A percentile compares a stretch with the other conserved stretches of the same genome.
These are phyloP conservation scores for Neophaeococcomyces aloes DNA, from an alignment of 2,329 filamentous ascomycete genomes.

Conservation along the genomic window DNA sequence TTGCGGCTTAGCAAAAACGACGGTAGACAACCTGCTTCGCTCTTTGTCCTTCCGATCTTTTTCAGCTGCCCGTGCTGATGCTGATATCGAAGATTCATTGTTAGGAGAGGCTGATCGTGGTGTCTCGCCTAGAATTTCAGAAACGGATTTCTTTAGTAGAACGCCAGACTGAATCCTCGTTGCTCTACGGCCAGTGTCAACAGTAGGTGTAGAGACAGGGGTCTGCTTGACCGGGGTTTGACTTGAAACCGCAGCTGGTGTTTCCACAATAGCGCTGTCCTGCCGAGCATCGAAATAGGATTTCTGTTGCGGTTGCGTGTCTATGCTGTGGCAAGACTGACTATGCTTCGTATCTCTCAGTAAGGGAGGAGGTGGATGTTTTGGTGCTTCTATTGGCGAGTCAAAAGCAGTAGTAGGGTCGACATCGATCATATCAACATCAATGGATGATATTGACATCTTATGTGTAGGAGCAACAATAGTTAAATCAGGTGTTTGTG, in stretches of 20 bases:
- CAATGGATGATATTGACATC: slow-evolving; percentile 10
- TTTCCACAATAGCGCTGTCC: slow-evolving; percentile 16
- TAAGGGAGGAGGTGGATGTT: slow-evolving; percentile 5
- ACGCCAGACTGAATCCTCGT: slow-evolving; percentile 61
- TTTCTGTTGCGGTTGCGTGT: slow-evolving; percentile 12
- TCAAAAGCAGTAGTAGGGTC: slow-evolving; percentile 8
- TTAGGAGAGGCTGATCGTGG: slow-evolving; percentile 31
- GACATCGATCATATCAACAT: slow-evolving; percentile 8
- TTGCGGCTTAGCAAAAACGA: slow-evolving; percentile 64
- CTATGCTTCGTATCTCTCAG: not conserved
- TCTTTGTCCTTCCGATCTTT: slow-evolving; percentile 49
- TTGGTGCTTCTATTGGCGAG: slow-evolving; percentile 3
- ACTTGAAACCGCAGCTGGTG: slow-evolving; percentile 17
- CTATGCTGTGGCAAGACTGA: slow-evolving; percentile 15
- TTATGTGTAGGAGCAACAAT: slow-evolving; percentile 2
- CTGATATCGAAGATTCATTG: slow-evolving; percentile 25
- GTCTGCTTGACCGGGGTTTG: slow-evolving; percentile 19
- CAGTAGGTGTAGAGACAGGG: slow-evolving; percentile 25
- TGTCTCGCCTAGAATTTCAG: slow-evolving; percentile 57
- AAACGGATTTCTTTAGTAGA: slow-evolving; percentile 61
- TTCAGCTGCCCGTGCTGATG: slow-evolving; percentile 29
- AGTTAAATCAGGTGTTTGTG: slow-evolving; percentile 5
- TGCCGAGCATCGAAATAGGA: slow-evolving; percentile 15
- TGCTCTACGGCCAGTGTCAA: slow-evolving; percentile 46
- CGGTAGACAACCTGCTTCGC: slow-evolving; percentile 56